Percentiles rank a stretch among this genome's conserved stretches.
Conservation (phyloP, 345 rosid genomes). For the Populus pruinosa region DNA sequence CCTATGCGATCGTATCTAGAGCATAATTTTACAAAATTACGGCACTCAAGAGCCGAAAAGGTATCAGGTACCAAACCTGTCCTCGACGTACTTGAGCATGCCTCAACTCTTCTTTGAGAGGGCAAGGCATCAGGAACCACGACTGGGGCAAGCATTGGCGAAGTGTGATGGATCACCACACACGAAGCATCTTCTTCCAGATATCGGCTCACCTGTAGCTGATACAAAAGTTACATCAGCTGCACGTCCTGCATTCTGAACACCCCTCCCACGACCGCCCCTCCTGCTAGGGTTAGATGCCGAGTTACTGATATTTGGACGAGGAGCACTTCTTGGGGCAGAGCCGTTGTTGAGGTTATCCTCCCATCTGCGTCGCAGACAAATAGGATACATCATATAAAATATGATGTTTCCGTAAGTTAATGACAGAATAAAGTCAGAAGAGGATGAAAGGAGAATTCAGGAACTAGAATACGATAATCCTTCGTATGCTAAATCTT, state of each 20-base stretch:
- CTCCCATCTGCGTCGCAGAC: slow-evolving; percentile 67
- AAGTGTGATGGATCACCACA: slow-evolving; percentile 98
- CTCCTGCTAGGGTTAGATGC: slow-evolving; percentile 41
- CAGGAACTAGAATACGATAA: too few species aligned
- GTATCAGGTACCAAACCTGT: not conserved
- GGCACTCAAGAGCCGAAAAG: too few species aligned
- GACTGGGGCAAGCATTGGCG: slow-evolving; percentile 76
- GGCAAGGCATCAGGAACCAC: slow-evolving; percentile 35
- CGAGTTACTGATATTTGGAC: slow-evolving; percentile 13
- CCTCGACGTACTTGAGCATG: not conserved
- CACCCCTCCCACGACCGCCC: slow-evolving; percentile 49
- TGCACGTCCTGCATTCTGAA: slow-evolving; percentile 29
- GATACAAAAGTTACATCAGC: slow-evolving; percentile 58
- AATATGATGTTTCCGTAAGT: too few species aligned
- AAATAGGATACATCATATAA: not conserved
- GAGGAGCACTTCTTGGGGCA: slow-evolving; percentile 35
- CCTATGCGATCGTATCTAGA: not conserved
- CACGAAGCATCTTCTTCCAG: slow-evolving; percentile 69
- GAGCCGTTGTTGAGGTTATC: slow-evolving; percentile 52
- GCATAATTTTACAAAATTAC: too few species aligned
- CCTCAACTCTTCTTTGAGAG: not conserved
- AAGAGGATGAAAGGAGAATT: too few species aligned
- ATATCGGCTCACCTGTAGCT: slow-evolving; percentile 80
- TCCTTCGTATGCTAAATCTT: too few species aligned
- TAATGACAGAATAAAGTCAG: too few species aligned